Conservation (phyloP, 371 early-diverging fungal species). For the Mucor circinelloides region DNA sequence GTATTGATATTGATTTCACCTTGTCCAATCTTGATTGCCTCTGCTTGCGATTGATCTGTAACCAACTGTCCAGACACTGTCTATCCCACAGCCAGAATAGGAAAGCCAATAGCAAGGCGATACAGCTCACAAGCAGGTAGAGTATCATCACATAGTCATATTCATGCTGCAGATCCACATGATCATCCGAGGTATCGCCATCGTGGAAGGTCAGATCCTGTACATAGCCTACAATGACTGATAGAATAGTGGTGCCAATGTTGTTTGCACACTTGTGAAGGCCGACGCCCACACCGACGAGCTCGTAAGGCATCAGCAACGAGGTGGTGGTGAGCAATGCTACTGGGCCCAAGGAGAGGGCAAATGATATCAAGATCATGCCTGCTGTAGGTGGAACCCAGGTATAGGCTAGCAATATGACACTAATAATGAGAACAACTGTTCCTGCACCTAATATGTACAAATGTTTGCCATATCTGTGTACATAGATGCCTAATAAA, state of each 20-base stretch:
- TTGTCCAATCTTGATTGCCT: constrained; percentile 31
- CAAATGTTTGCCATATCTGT: constrained; percentile 50
- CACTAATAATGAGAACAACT: constrained; percentile 32
- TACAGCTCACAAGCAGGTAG: constrained; percentile 28
- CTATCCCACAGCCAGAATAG: constrained; percentile 45
- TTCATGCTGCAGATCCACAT: constrained; percentile 21
- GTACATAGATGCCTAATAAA: constrained; percentile 51
- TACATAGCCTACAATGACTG: constrained; percentile 49
- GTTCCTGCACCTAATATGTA: constrained; percentile 36
- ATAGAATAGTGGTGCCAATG: constrained; percentile 54
- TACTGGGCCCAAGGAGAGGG: constrained; percentile 50
- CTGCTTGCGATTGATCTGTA: constrained; percentile 36
- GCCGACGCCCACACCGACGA: constrained; percentile 54
- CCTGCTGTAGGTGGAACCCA: constrained; percentile 42
- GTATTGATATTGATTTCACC: constrained; percentile 20
- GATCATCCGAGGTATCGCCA: constrained; percentile 35
- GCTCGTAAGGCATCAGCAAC: constrained; percentile 40
- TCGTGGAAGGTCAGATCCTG: constrained; percentile 54
- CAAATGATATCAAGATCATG: constrained; percentile 49
- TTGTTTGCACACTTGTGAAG: constrained; percentile 54
- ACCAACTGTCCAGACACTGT: constrained; percentile 35
- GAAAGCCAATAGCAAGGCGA: constrained; percentile 21
- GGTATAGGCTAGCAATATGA: constrained; percentile 41
- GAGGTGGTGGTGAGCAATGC: constrained; percentile 44
- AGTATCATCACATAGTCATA: constrained; percentile 40